Evolutionary conservation across 257 asterid species (phyloP), one percentile per base, ranked within the genome.

Genomic region (Solanum acaule): DNA sequence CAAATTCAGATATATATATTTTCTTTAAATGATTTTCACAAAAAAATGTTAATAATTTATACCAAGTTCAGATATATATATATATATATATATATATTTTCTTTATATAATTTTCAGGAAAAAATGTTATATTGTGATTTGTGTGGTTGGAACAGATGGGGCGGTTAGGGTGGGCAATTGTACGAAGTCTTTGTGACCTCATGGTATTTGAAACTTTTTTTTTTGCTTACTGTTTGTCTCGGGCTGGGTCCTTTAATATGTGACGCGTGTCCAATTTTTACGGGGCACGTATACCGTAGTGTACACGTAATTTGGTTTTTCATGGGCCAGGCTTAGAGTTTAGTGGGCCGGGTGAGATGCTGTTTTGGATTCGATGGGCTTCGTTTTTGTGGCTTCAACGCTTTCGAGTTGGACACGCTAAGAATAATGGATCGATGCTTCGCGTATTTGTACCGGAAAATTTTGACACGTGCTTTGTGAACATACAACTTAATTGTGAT

Each of bases 101-200:
- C 18, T 46, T 13, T 14, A 46, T 46, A 14, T 49, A 49, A 49
- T 27, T 27, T 70, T 29, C 38, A 11, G 23, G 16, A 70, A 79
- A 44, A 79, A 38, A 81, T 27, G 85, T 16, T 81, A 27, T 18
- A 9, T 27, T 49, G 37, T 31, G 33, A 31, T 31, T 31, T 31
- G 3, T 92, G 94, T 91, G 98, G 97, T 88, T 70, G 65, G 88
- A 92, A 91, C 94, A 91, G 93, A 93, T 94, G 90, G 92, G 96
- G 91, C 95, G 94, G 95, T 91, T 84, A 34, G 76, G 87, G 79
- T 34, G 56, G 89, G 72, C 42, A 46, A 3, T 49, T 46, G 71
- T 33, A 72, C 68, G 23, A 44, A 49, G 77, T 83, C 46, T 84
- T 59, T 37, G 86, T 83, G 90, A 44, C 72, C 83, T 23, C 79